Evolutionary conservation across 2,329 filamentous ascomycete genomes (phyloP).

Genomic region (Alternaria viburni): DNA sequence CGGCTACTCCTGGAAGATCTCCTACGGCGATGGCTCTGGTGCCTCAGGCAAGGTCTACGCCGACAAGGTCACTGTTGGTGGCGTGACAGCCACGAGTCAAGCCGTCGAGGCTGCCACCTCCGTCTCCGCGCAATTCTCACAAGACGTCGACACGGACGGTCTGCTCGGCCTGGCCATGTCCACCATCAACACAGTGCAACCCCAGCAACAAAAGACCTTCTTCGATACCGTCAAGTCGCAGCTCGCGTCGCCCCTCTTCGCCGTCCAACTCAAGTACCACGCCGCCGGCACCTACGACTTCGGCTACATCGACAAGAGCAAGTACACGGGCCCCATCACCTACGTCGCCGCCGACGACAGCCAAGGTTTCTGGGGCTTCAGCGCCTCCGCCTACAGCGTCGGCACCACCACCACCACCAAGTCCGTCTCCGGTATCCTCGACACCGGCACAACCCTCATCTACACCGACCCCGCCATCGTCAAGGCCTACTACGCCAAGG

Average conservation of each 20-base stretch:
- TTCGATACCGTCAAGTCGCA: conserved; percentile 63
- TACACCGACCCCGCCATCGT: conserved; percentile 63
- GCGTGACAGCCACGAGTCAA: conserved; percentile 64
- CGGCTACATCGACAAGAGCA: conserved; percentile 63
- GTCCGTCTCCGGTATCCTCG: conserved; percentile 65
- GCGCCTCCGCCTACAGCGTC: conserved; percentile 61
- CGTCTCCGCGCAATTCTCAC: conserved; percentile 61
- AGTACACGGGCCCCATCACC: conserved; percentile 64
- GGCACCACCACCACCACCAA: conserved; percentile 52
- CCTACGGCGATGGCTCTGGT: conserved; percentile 69
- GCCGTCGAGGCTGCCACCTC: conserved; percentile 69
- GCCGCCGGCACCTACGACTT: conserved; percentile 60
- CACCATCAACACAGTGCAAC: conserved; percentile 64
- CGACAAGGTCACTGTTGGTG: conserved; percentile 68
- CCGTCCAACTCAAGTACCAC: conserved; percentile 62
- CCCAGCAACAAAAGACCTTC: conserved; percentile 61
- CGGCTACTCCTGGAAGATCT: conserved; percentile 64
- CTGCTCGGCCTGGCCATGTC: conserved; percentile 67
- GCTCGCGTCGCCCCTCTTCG: conserved; percentile 63
- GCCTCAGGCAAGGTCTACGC: conserved; percentile 70
- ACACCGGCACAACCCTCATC: conserved; percentile 74
- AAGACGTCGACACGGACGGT: conserved; percentile 63
- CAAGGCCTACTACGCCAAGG: conserved; percentile 64
- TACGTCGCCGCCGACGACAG: conserved; percentile 63
- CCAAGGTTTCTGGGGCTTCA: conserved; percentile 70